These are phyloP conservation scores for Microsporum ferrugineum DNA, from an alignment of 2,329 filamentous ascomycete genomes.

Conservation along the genomic window DNA sequence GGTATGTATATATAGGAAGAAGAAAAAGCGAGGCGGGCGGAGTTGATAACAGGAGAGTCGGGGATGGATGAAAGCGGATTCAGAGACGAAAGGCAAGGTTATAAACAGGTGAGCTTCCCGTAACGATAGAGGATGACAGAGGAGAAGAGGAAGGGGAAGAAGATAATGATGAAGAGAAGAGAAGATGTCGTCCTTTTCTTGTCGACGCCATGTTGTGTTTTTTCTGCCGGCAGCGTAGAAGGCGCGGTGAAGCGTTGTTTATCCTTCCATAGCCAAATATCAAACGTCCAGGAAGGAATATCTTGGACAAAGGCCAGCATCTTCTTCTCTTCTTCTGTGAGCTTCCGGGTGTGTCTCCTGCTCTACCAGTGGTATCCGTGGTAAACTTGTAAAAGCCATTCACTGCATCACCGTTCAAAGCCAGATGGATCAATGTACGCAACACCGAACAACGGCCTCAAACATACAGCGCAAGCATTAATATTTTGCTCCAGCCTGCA, in stretches of 20 bases:
- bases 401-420: too few relatives aligned
- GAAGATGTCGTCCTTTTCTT: not conserved
- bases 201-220: not conserved
- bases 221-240: not conserved
- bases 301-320: not conserved
- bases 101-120: not conserved
- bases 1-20: not conserved
- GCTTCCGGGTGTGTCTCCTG: too few relatives aligned
- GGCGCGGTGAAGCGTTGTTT: not conserved
- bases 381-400: too few relatives aligned
- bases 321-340: slow-evolving; percentile 11
- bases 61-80: too few relatives aligned
- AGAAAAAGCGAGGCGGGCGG: slow-evolving; percentile 16
- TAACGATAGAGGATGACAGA: not conserved
- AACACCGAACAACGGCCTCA: too few relatives aligned
- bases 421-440: too few relatives aligned
- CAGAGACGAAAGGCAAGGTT: not conserved
- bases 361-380: too few relatives aligned
- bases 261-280: not conserved
- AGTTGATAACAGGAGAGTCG: not conserved
- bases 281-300: not conserved
- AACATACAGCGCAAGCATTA: too few relatives aligned
- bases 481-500: too few relatives aligned
- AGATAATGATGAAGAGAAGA: not conserved
- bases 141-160: not conserved